Conservation (phyloP, 768 basidiomycete species). For the Xerocomus brunneocitrinus region DNA sequence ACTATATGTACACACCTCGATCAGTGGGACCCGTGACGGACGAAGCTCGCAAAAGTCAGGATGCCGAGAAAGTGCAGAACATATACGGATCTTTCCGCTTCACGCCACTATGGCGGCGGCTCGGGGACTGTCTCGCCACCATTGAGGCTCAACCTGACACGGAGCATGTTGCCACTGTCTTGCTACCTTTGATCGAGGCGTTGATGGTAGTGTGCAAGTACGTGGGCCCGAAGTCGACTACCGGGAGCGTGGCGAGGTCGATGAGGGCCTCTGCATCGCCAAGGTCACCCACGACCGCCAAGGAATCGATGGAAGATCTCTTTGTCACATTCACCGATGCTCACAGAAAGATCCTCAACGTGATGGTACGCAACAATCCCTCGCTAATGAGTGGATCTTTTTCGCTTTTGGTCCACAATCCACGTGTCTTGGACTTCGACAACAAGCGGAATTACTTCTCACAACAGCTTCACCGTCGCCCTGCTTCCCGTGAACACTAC, state of each 20-base stretch:
- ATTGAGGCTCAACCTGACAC: slow-evolving; percentile 78
- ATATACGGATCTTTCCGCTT: slow-evolving; percentile 94
- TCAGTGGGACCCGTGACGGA: slow-evolving; percentile 37
- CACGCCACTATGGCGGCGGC: slow-evolving; percentile 78
- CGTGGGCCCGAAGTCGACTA: slow-evolving; percentile 62
- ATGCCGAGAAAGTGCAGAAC: slow-evolving; percentile 75
- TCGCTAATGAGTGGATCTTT: slow-evolving; percentile 98
- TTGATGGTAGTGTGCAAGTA: slow-evolving; percentile 99
- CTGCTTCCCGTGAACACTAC: slow-evolving; percentile 74
- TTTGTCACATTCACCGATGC: slow-evolving; percentile 92
- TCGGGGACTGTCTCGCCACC: slow-evolving; percentile 83
- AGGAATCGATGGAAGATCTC: slow-evolving; percentile 81
- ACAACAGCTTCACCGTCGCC: slow-evolving; percentile 85
- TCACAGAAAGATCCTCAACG: slow-evolving; percentile 89
- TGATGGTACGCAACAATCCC: slow-evolving; percentile 98
- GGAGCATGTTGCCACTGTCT: slow-evolving; percentile 86
- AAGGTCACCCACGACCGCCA: slow-evolving; percentile 58
- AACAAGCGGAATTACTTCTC: slow-evolving; percentile 98
- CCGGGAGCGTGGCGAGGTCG: slow-evolving; percentile 42
- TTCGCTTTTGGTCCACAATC: slow-evolving; percentile 91
- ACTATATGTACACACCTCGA: slow-evolving; percentile 86
- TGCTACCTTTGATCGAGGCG: slow-evolving; percentile 92
- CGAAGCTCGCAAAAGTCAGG: slow-evolving; percentile 41
- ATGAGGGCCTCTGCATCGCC: slow-evolving; percentile 68
- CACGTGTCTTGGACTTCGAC: slow-evolving; percentile 96